Percentiles rank a stretch among this genome's conserved stretches.
These are phyloP conservation scores for Suhomyces ambrosiae DNA, from an alignment of 1,139 yeast genomes.

Conservation along the genomic window DNA sequence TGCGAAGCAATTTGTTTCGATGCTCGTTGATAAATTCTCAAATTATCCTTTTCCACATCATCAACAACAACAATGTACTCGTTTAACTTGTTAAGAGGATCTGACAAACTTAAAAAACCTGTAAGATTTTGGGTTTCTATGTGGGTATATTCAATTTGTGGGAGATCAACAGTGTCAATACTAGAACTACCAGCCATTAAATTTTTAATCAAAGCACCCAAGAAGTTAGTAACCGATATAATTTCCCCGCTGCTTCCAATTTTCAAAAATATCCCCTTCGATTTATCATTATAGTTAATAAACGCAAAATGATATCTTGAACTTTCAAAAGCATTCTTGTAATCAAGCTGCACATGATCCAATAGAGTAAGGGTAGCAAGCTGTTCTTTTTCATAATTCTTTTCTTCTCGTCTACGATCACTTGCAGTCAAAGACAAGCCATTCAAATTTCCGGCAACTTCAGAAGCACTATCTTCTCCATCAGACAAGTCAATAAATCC, in stretches of 20 bases:
- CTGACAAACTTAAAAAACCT: neutral
- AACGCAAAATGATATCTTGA: neutral
- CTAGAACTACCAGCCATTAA: too few relatives aligned
- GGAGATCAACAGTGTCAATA: neutral
- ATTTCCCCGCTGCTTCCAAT: too few relatives aligned
- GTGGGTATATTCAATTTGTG: neutral
- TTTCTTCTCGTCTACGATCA: neutral
- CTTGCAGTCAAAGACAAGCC: neutral
- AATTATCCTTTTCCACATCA: neutral
- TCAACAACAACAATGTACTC: neutral
- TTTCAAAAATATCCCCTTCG: neutral
- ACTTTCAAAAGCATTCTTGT: neutral
- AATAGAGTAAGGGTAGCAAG: conserved; percentile 2
- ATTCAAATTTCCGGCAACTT: conserved; percentile 1
- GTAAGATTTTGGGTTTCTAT: neutral
- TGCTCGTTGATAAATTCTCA: neutral
- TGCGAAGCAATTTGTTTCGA: too few relatives aligned
- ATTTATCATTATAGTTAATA: neutral
- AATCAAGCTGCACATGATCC: neutral
- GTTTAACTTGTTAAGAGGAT: neutral
- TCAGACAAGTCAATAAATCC: conserved; percentile 38
- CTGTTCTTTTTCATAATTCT: conserved; percentile 1
- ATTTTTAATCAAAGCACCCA: too few relatives aligned
- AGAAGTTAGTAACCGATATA: too few relatives aligned
- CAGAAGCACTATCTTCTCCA: conserved; percentile 14